A percentile compares a stretch with the other conserved stretches of the same genome.
Conservation (phyloP, 768 basidiomycete species). For the Tricholoma furcatifolium region DNA sequence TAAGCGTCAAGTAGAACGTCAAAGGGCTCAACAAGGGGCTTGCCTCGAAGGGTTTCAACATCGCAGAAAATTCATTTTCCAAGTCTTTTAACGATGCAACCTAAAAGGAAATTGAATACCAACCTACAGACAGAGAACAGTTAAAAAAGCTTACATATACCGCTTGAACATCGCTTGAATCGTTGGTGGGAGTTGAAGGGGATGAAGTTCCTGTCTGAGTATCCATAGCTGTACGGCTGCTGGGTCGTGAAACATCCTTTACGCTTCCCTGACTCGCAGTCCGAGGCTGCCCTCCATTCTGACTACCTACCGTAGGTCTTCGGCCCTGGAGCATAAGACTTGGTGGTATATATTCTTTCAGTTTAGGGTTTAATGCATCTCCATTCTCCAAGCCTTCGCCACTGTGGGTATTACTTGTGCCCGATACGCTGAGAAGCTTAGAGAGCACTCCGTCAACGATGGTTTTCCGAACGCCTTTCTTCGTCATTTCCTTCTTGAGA, state of each 20-base stretch:
- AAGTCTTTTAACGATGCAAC: slow-evolving; percentile 85
- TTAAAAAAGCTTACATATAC: slow-evolving; percentile 58
- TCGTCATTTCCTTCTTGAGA: slow-evolving; percentile 87
- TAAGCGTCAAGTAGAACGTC: neutral
- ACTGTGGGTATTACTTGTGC: slow-evolving; percentile 44
- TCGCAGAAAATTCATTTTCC: slow-evolving; percentile 78
- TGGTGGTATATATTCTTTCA: slow-evolving; percentile 73
- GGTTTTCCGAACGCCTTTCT: slow-evolving; percentile 83
- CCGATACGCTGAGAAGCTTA: slow-evolving; percentile 54
- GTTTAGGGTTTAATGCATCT: slow-evolving; percentile 37
- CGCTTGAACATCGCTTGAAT: slow-evolving; percentile 50
- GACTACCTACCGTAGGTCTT: slow-evolving; percentile 42
- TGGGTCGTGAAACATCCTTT: slow-evolving; percentile 52
- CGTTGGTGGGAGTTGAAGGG: slow-evolving; percentile 35
- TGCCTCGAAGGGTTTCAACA: slow-evolving; percentile 83
- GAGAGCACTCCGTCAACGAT: slow-evolving; percentile 80
- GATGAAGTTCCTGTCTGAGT: slow-evolving; percentile 36
- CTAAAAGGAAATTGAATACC: slow-evolving; percentile 32
- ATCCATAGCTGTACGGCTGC: slow-evolving; percentile 55
- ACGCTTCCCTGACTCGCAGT: slow-evolving; percentile 48
- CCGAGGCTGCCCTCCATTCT: slow-evolving; percentile 37
- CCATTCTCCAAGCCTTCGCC: slow-evolving; percentile 62
- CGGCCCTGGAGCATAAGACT: slow-evolving; percentile 62
- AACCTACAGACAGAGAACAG: neutral
- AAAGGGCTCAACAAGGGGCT: slow-evolving; percentile 13